Percentiles rank a stretch among this genome's conserved stretches.
Conservation (phyloP, 176 grass and related monocot genomes). For the Oryza glaberrima region DNA sequence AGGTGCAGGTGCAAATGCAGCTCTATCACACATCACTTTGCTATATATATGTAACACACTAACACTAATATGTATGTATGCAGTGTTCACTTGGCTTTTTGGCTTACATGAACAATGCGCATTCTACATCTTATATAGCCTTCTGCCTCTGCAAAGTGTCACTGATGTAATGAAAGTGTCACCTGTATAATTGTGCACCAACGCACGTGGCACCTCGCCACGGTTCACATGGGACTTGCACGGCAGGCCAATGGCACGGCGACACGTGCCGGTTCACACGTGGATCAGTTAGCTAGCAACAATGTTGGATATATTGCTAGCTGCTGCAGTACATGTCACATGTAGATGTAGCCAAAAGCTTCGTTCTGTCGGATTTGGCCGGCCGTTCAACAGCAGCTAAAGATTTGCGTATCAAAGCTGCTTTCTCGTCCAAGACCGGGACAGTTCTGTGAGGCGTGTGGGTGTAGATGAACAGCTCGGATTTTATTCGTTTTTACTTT, state of each 20-base stretch:
- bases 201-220: constrained; percentile 23
- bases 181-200: not conserved
- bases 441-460: not conserved
- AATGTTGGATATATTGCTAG: no score
- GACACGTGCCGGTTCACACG: constrained; percentile 6
- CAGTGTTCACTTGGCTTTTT: not conserved
- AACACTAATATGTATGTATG: not conserved
- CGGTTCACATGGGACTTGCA: constrained; percentile 34
- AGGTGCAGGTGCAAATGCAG: not conserved
- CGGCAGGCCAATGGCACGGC: not conserved
- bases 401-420: not conserved
- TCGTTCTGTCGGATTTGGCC: not conserved
- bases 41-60: not conserved
- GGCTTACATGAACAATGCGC: not conserved
- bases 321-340: no score
- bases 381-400: not conserved
- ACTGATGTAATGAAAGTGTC: no score
- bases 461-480: not conserved
- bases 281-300: constrained; percentile 8
- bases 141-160: no score
- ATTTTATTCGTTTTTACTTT: not conserved
- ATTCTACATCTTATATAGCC: constrained; percentile 26
- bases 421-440: not conserved
- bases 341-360: not conserved
- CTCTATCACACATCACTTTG: constrained; percentile 32